Evolutionary conservation across 1,284 basidiomycete genomes (phyloP).

Genomic region (Paramarasmius palmivorus): DNA sequence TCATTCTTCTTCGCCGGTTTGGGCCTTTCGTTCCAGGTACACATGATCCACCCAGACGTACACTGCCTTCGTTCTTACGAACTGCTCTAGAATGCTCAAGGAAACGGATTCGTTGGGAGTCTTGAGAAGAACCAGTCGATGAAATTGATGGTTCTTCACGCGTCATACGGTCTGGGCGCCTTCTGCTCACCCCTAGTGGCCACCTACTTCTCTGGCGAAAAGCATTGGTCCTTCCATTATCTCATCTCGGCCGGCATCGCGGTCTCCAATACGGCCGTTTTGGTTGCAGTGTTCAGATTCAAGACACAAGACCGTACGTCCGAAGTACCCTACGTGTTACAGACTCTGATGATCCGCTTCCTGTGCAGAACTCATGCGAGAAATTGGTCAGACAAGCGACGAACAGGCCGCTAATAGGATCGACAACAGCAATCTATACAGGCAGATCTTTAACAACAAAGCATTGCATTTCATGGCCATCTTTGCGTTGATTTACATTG

Average conservation of each 20-base stretch:
- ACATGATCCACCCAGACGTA: background rate
- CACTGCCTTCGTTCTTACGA: background rate
- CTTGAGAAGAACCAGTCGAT: constrained; percentile 7
- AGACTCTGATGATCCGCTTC: background rate
- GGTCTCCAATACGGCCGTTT: constrained; percentile 39
- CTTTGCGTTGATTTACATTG: constrained; percentile 57
- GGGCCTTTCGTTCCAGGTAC: constrained; percentile 38
- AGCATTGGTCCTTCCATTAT: constrained; percentile 66
- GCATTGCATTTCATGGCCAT: constrained; percentile 53
- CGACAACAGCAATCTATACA: constrained; percentile 40
- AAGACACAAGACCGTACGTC: constrained; percentile 55
- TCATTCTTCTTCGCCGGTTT: constrained; percentile 50
- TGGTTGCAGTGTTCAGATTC: constrained; percentile 53
- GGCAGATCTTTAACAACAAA: constrained; percentile 47
- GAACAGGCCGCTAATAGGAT: background rate
- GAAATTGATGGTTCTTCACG: constrained; percentile 18
- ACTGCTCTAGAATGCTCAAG: constrained; percentile 12
- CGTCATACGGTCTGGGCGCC: constrained; percentile 44
- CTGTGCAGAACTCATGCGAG: background rate
- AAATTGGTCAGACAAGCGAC: background rate
- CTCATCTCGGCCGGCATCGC: constrained; percentile 60
- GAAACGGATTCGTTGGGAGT: constrained; percentile 14
- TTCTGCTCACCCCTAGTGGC: constrained; percentile 60
- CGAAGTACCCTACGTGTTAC: background rate
- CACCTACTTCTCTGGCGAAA: constrained; percentile 57